Percentiles rank a stretch among this genome's conserved stretches.
Conservation (phyloP, 176 grass and related monocot species). For the Cenchrus americanus region DNA sequence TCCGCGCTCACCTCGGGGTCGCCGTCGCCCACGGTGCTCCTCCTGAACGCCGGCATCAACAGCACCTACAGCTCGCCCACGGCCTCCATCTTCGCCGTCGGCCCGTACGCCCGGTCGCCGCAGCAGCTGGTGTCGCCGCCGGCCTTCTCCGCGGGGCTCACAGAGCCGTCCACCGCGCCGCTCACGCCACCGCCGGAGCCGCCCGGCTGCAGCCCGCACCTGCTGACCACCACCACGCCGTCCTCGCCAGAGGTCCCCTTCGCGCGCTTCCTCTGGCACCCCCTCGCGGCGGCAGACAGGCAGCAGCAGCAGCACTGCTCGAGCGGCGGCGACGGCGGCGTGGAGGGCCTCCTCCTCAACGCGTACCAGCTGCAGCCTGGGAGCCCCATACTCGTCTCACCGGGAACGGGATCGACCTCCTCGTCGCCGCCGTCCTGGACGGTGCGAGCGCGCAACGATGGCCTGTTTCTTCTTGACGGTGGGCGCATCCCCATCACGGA, state of each 20-base stretch:
- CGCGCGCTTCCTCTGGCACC: conserved; percentile 54
- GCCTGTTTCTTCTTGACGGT: conserved; percentile 50
- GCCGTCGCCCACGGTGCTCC: conserved; percentile 41
- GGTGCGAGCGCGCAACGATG: conserved; percentile 24
- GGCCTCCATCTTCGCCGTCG: conserved; percentile 68
- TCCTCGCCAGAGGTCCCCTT: conserved; percentile 89
- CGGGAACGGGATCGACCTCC: conserved; percentile 31
- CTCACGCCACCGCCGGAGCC: conserved; percentile 61
- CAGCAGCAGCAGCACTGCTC: neutral
- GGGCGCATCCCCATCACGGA: conserved; percentile 26
- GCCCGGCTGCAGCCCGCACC: conserved; percentile 18
- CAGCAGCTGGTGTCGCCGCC: conserved; percentile 80
- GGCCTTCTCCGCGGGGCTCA: conserved; percentile 69
- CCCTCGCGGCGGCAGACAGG: neutral
- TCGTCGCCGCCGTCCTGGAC: conserved; percentile 43
- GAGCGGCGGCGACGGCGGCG: neutral
- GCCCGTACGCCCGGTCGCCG: conserved; percentile 66
- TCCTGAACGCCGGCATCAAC: conserved; percentile 10
- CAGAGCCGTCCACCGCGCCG: conserved; percentile 81
- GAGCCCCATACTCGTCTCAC: conserved; percentile 58
- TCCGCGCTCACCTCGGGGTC: conserved; percentile 56
- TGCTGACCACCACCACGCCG: conserved; percentile 54
- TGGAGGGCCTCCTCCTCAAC: conserved; percentile 13
- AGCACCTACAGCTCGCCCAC: conserved; percentile 56
- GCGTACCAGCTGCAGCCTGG: conserved; percentile 58